A percentile compares a stretch with the other conserved stretches of the same genome.
These are phyloP conservation scores for Galeopsis tetrahit DNA, from an alignment of 257 asterid genomes.

Conservation along the genomic window DNA sequence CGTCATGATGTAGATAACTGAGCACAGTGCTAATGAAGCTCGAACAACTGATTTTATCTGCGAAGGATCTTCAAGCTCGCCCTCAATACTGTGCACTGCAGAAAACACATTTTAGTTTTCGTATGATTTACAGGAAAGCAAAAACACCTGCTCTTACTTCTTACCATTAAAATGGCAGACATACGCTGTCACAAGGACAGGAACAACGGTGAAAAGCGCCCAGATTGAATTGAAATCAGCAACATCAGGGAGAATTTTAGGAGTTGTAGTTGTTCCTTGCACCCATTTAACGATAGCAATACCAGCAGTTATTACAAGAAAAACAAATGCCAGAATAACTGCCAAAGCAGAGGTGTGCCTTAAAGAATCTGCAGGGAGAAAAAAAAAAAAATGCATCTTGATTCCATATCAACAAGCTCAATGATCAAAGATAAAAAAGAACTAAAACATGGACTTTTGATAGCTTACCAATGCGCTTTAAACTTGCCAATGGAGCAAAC, in stretches of 20 bases:
- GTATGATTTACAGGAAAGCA: no score
- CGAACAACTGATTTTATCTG: conserved; percentile 47
- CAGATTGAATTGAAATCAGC: conserved; percentile 51
- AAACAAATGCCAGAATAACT: conserved; percentile 51
- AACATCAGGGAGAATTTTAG: conserved; percentile 49
- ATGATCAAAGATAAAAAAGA: not conserved
- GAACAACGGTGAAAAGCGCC: conserved; percentile 69
- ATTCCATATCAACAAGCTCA: not conserved
- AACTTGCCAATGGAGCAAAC: conserved; percentile 51
- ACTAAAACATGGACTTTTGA: not conserved
- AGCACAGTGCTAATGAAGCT: conserved; percentile 59
- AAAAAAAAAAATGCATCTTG: not conserved
- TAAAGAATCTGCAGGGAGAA: conserved; percentile 64
- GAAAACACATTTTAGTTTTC: not conserved
- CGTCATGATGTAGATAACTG: conserved; percentile 52
- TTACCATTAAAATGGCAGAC: conserved; percentile 75
- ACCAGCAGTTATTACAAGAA: conserved; percentile 49
- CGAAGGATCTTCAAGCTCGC: conserved; percentile 54
- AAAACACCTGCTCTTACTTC: not conserved
- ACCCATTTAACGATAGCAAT: conserved; percentile 45
- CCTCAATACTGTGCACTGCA: conserved; percentile 66
- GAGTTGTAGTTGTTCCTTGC: conserved; percentile 43
- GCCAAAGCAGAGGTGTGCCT: conserved; percentile 62
- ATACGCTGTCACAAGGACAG: conserved; percentile 60
- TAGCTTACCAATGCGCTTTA: conserved; percentile 53